Evolutionary conservation across 225 moss, liverwort and hornwort species (phyloP).

Genomic region (Physcomitrellopsis africana): DNA sequence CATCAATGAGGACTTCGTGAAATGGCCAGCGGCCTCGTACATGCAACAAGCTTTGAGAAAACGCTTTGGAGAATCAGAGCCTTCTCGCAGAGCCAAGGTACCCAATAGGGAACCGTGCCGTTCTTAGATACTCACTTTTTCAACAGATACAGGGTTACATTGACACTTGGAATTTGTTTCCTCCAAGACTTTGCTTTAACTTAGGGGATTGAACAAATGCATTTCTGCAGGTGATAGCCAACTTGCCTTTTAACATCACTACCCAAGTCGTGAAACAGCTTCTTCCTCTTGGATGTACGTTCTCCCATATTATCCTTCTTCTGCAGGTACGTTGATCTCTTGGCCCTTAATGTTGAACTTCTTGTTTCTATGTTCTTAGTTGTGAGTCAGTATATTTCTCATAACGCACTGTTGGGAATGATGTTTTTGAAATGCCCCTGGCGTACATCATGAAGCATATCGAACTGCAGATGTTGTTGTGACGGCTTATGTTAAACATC

Average conservation of each 20-base stretch:
- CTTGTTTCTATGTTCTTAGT: slow-evolving; percentile 17
- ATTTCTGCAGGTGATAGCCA: slow-evolving; percentile 77
- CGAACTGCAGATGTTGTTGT: neutral
- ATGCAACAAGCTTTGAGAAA: slow-evolving; percentile 60
- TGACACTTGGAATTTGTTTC: neutral
- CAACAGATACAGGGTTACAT: neutral
- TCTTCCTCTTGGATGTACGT: slow-evolving; percentile 85
- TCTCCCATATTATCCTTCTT: slow-evolving; percentile 81
- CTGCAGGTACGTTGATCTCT: slow-evolving; percentile 61
- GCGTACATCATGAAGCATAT: neutral
- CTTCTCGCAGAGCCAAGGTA: slow-evolving; percentile 76
- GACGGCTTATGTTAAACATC: neutral
- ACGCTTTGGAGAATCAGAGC: slow-evolving; percentile 38
- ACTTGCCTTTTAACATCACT: slow-evolving; percentile 95
- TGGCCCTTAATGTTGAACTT: neutral
- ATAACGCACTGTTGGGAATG: slow-evolving; percentile 12
- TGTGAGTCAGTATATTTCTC: neutral
- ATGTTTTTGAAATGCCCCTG: neutral
- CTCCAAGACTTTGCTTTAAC: neutral
- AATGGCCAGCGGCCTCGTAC: slow-evolving; percentile 74
- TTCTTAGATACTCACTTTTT: neutral
- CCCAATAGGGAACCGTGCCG: neutral
- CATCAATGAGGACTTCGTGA: slow-evolving; percentile 75
- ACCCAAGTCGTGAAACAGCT: slow-evolving; percentile 87
- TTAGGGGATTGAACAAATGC: neutral